Evolutionary conservation across 2,329 filamentous ascomycete species (phyloP).

Genomic region (Diaporthe caulivora): DNA sequence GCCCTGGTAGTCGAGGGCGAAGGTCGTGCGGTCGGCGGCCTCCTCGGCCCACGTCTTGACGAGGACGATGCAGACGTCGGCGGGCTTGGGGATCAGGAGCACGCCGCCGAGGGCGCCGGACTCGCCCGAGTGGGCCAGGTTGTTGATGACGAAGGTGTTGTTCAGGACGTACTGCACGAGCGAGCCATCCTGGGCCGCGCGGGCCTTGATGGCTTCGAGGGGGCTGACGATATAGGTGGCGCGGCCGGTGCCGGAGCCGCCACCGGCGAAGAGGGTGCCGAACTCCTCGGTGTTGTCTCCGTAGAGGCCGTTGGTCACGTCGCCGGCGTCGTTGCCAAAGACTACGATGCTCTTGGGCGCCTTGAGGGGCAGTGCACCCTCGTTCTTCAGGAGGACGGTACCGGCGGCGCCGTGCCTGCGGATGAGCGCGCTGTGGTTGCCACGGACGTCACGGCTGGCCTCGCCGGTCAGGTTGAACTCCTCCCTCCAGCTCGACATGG

Average conservation of each 20-base stretch:
- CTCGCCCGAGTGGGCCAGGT: neutral
- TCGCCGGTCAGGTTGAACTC: conserved; percentile 56
- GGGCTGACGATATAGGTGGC: conserved; percentile 68
- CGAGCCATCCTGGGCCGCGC: conserved; percentile 56
- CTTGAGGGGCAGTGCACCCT: conserved; percentile 70
- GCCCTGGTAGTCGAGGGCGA: conserved; percentile 71
- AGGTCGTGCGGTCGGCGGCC: conserved; percentile 66
- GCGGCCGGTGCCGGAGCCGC: conserved; percentile 68
- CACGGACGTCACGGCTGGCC: conserved; percentile 62
- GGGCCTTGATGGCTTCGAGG: conserved; percentile 66
- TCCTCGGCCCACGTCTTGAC: conserved; percentile 77
- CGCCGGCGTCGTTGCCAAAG: conserved; percentile 72
- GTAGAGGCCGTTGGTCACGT: conserved; percentile 74
- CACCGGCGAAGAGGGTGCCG: conserved; percentile 69
- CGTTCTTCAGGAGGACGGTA: conserved; percentile 81
- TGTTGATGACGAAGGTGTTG: conserved; percentile 55
- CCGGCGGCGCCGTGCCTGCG: conserved; percentile 68
- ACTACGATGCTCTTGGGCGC: conserved; percentile 68
- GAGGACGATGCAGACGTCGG: conserved; percentile 76
- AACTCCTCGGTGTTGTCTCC: conserved; percentile 74
- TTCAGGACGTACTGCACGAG: conserved; percentile 58
- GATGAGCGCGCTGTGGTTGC: conserved; percentile 66
- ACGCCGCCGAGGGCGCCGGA: conserved; percentile 52
- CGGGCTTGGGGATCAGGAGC: conserved; percentile 61
- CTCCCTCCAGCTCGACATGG: conserved; percentile 58